Evolutionary conservation across 495 filamentous ascomycete species (phyloP).

Genomic region (Aspergillus saccharolyticus): DNA sequence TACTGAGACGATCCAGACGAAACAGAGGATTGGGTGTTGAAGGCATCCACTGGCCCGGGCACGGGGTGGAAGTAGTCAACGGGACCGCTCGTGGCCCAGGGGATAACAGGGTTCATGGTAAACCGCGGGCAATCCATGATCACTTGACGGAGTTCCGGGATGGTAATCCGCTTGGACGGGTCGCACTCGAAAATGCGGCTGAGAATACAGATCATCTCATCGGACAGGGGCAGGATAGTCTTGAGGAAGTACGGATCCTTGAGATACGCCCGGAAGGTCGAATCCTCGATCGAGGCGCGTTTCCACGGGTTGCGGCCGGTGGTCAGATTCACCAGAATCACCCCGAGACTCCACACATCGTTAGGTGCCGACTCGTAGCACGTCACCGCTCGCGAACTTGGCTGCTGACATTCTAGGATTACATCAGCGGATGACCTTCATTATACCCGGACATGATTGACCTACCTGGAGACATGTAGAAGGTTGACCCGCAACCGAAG

Average conservation of each 20-base stretch:
- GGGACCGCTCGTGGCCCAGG: constrained; percentile 28
- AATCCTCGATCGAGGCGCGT: constrained; percentile 84
- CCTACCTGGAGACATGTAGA: constrained; percentile 99
- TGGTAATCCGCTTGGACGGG: constrained; percentile 77
- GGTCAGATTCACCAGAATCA: constrained; percentile 95
- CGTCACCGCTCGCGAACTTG: constrained; percentile 66
- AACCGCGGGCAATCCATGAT: constrained; percentile 75
- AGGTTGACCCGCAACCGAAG: constrained; percentile 96
- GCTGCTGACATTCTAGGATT: constrained; percentile 82
- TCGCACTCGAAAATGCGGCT: constrained; percentile 85
- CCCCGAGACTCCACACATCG: constrained; percentile 96
- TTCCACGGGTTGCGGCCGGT: constrained; percentile 99
- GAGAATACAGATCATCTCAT: constrained; percentile 84
- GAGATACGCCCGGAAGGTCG: constrained; percentile 89
- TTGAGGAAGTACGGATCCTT: constrained; percentile 83
- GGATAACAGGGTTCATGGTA: constrained; percentile 46
- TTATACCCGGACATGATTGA: constrained; percentile 37
- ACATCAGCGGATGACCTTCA: constrained; percentile 5
- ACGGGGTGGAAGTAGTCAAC: constrained; percentile 27
- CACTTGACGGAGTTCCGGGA: constrained; percentile 71
- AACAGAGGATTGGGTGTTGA: constrained; percentile 36
- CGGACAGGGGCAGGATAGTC: constrained; percentile 87
- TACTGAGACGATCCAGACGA: constrained; percentile 40
- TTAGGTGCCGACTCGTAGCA: constrained; percentile 92
- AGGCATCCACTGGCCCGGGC: constrained; percentile 27